Evolutionary conservation across 2,329 filamentous ascomycete species (phyloP), one percentile per base, ranked within the genome.

Genomic region (Emmonsiellopsis sp.): DNA sequence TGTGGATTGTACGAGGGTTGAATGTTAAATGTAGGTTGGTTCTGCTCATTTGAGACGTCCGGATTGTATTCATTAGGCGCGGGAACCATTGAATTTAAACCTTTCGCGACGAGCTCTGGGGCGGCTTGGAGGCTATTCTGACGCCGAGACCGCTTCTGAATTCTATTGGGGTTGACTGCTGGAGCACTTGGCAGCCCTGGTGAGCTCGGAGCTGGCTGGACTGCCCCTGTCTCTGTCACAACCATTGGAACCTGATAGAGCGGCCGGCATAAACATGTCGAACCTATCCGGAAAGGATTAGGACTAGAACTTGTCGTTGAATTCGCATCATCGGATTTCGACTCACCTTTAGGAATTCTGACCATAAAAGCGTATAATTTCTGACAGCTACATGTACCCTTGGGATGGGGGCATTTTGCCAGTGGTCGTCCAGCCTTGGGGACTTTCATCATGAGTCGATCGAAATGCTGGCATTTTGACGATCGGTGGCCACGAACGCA

Each of bases 401-500:
- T 71, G 3, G 69, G 68, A 61, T 76, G 74, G 31, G 73, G 72
- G 45, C 74, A 77, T 60, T 72, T 74, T 34, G 72, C 69, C 21
- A 76, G 65, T 14, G 74, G 74, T 14, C 74, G 68, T 10, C 74
- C 74, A 17, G 74, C 73, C 53, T 74, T 75, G 32, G 72, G 72
- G 21, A 77, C 74, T 60, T 74, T 74, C 60, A 76, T 72, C 70
- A 77, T 75, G 39, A 75, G 64, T 55, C 74, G 66, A 56, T 76
- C 73, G 51, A 70, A 72, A 58, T 77, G 73, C 53, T 70, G 69
- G 48, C 73, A 75, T 72, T 75, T 75, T 54, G 73, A 75, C 21
- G 73, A 75, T 51, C 73, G 69, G 61, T 75, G 73, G 14, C 73
- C 73, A 52, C 73, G 71, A 58, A 75, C 73, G 56, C 73, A 75